Evolutionary conservation across 805 yeast genomes (phyloP), one percentile per base, ranked within the genome.

Genomic region (Candida michaelii): DNA sequence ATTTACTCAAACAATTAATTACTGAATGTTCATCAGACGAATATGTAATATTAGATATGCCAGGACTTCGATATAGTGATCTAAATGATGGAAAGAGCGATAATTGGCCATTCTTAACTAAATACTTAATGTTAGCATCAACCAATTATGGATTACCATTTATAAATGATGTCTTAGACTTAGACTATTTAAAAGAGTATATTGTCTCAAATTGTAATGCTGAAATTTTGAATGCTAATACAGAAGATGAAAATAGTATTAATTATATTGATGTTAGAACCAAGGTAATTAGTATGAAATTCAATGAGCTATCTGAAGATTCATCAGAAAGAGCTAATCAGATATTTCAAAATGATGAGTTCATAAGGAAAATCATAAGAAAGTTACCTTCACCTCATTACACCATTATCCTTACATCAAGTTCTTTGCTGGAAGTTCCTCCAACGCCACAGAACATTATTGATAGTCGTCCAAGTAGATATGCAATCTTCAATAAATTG

Each of bases 351-450:
- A 66, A 73, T 36, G 82, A 77, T 49, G 74, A 70, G 35, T 62
- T 68, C 35, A 52, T 87, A 9, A 68, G 84, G 40, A 69, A 71
- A 14, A 70, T 85, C 3, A 47, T 85, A n/a, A 74, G 85, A 27
- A 79, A 77, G 42, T 59, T 85, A 10, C 96, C 97, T 1, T 73
- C 90, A 0, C 96, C 96, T 0, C 76, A 78, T 46, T 75, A 74
- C 42, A 69, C 89, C 2, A 63, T 89, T 2, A 59, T 88, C 2
- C 67, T 80, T 44, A 79, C 89, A 4, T 56, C 66, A 12, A 50
- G 53, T 31, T 44, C 44, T 10, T 41, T 54, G n/a, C 36, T 46
- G 8, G 40, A 46, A 1, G 45, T 51, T 21, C 70, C 63, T 44
- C 73, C 74, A 2, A 38, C 56, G 1, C 65, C 71, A 4, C 51